phyloP scores from a whole-genome alignment of 176 grass and related monocot species.

The Pharus latifolius region DNA sequence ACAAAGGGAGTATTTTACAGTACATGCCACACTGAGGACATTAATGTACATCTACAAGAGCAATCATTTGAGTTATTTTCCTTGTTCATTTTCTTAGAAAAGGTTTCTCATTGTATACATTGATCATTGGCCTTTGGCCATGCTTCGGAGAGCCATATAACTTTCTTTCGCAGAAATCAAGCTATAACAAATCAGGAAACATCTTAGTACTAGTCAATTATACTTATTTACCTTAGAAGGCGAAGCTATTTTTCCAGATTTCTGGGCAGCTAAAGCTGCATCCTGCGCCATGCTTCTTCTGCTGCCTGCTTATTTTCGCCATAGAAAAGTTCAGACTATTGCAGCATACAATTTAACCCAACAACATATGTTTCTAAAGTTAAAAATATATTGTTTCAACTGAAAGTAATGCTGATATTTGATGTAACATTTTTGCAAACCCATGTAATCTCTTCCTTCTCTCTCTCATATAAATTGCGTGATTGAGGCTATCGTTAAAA shows the following conservation, averaged over 20 bases:
- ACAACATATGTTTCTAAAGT: neutral
- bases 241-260: slow-evolving; percentile 48
- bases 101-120: neutral
- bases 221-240: slow-evolving; percentile 54
- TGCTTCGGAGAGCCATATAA: neutral
- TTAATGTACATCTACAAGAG: neutral
- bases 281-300: slow-evolving; percentile 55
- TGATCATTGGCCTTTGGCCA: neutral
- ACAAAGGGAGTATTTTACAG: neutral
- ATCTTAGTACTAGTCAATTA: neutral
- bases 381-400: neutral
- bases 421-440: neutral
- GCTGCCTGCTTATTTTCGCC: neutral
- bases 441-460: too few relatives aligned
- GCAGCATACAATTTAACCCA: neutral
- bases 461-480: too few relatives aligned
- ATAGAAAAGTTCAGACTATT: slow-evolving; percentile 10
- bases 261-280: slow-evolving; percentile 45
- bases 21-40: neutral
- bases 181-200: neutral
- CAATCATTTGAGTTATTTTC: neutral
- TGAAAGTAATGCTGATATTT: neutral
- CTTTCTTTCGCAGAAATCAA: neutral
- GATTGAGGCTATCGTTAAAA: too few relatives aligned
- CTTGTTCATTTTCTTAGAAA: neutral